phyloP scores from a whole-genome alignment of 2,329 filamentous ascomycete species.

The Neophaeococcomyces mojaviensis region DNA sequence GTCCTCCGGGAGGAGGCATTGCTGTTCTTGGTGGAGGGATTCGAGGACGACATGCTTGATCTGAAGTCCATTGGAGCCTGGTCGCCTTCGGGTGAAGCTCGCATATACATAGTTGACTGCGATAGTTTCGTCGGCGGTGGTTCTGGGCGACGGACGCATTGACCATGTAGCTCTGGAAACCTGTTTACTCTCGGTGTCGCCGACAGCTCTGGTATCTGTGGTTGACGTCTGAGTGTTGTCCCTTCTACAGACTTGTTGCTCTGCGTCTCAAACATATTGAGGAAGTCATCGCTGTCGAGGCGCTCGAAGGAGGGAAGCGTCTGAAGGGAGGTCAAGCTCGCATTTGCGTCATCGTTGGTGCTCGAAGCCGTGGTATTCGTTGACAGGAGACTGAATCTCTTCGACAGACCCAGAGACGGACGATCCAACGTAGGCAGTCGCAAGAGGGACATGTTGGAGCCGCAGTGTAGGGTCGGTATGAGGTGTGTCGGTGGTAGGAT shows the following conservation, averaged over 20 bases:
- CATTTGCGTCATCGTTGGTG: background rate
- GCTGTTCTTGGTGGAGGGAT: conserved; percentile 3
- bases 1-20: conserved; percentile 1
- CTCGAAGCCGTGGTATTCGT: conserved; percentile 1
- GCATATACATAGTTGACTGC: background rate
- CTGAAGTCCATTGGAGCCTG: background rate
- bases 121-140: background rate
- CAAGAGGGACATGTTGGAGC: conserved; percentile 3
- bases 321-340: background rate
- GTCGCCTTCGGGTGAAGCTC: background rate
- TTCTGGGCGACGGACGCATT: background rate
- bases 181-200: background rate
- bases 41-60: conserved; percentile 5
- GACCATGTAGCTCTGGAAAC: background rate
- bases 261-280: conserved; percentile 6
- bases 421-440: conserved; percentile 7
- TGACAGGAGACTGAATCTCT: conserved; percentile 7
- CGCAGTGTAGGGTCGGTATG: background rate
- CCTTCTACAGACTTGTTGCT: background rate
- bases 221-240: too few relatives aligned
- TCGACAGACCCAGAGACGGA: conserved; percentile 1
- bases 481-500: background rate
- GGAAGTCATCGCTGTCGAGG: conserved; percentile 7
- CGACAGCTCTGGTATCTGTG: background rate
- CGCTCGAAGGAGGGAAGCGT: conserved; percentile 3